Evolutionary conservation across 768 basidiomycete species (phyloP).

Genomic region (Tricholoma sp.): DNA sequence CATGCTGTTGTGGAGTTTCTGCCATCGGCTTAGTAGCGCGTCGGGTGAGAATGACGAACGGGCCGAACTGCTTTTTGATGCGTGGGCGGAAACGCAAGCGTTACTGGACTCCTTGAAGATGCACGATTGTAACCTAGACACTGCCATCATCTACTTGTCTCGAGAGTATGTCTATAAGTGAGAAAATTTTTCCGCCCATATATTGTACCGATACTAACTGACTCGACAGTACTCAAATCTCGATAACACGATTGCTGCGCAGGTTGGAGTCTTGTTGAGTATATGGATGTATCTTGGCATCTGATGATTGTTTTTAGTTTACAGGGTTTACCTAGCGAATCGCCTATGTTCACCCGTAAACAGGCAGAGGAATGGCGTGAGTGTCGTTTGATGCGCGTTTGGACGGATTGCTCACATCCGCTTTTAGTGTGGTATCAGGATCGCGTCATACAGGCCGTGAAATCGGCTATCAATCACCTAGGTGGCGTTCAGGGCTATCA

Average conservation of each 20-base stretch:
- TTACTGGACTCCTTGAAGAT: conserved; percentile 63
- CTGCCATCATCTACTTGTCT: conserved; percentile 57
- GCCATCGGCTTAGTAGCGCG: conserved; percentile 44
- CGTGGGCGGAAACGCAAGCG: conserved; percentile 60
- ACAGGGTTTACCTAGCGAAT: conserved; percentile 44
- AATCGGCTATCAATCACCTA: conserved; percentile 46
- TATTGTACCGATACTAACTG: conserved; percentile 9
- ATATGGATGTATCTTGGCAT: conserved; percentile 13
- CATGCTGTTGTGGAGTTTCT: conserved; percentile 78
- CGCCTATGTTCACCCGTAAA: conserved; percentile 59
- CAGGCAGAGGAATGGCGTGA: conserved; percentile 78
- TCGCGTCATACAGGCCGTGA: conserved; percentile 58
- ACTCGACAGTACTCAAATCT: conserved; percentile 52
- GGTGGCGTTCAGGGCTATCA: conserved; percentile 47
- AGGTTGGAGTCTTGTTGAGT: conserved; percentile 40
- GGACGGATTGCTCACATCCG: not conserved
- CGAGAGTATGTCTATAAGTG: conserved; percentile 75
- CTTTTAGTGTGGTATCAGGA: conserved; percentile 60
- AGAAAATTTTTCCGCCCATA: conserved; percentile 22
- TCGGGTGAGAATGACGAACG: conserved; percentile 43
- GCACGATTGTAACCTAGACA: conserved; percentile 70
- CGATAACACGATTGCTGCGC: conserved; percentile 57
- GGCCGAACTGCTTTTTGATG: conserved; percentile 53
- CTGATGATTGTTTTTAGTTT: conserved; percentile 25
- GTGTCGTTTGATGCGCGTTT: conserved; percentile 22